Evolutionary conservation across 345 rosid genomes (phyloP), one percentile per base, ranked within the genome.

Genomic region (Salix exigua): DNA sequence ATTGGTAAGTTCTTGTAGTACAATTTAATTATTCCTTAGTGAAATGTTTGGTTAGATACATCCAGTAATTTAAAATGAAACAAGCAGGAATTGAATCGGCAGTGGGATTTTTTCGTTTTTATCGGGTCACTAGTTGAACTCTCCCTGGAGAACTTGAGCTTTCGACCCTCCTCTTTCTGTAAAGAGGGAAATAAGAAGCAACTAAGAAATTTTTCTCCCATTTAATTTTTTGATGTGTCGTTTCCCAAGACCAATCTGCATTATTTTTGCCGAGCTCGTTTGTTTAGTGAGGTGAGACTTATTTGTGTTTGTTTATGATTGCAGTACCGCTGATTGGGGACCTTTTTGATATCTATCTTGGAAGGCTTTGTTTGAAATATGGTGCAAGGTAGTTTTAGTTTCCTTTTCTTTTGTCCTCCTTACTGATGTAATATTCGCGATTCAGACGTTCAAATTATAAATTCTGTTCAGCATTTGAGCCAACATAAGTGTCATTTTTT

Each of bases 271-370:
- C 21, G 13, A 4, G 10, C 26, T 63, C 14, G 1, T 16, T 17
- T 73, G 7, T 18, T 10, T 23, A 28, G 5, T 10, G 62, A 21
- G 30, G 72, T 1, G 40, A 42, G 53, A 25, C 72, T 66, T 50
- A 66, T 8, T 6, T 2, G 18, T 53, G 4, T 66, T 31, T 66
- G 33, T 50, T 66, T 44, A 10, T 46, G 46, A 14, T 65, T 77
- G 28, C 75, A 77, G 75, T 71, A 71, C 19, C 80, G 80, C 64
- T 77, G 28, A 71, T 17, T 66, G 18, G 31, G 14, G 73, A 13
- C 44, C 19, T 18, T 13, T 9, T 14, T 14, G 10, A 28, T 23
- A 16, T 26, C 25, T n/a, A 28, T 28, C 19, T 35, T 19, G 4
- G 40, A 9, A 18, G 68, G 42, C 28, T 61, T 5, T 74, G 37